phyloP scores from a whole-genome alignment of 2,329 filamentous ascomycete genomes.

The Magnaporthiopsis poae region DNA sequence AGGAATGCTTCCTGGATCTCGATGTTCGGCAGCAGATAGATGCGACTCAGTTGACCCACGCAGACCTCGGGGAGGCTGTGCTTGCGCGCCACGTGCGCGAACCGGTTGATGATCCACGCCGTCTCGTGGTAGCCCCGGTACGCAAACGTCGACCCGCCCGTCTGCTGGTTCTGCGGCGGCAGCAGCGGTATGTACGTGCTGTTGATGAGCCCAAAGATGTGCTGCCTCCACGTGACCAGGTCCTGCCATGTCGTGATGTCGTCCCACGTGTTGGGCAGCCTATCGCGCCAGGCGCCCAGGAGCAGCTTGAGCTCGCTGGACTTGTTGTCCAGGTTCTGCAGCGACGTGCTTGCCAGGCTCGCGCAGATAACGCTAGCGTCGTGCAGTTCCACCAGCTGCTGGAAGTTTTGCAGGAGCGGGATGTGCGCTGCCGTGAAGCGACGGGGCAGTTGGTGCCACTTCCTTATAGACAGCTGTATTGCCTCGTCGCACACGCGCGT shows the following conservation, averaged over 20 bases:
- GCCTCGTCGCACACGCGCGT: constrained; percentile 88
- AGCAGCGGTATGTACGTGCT: constrained; percentile 79
- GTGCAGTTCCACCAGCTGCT: constrained; percentile 91
- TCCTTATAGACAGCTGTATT: constrained; percentile 90
- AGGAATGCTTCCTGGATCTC: constrained; percentile 99
- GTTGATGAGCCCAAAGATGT: constrained; percentile 97
- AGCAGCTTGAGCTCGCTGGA: constrained; percentile 91
- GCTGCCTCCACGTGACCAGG: constrained; percentile 97
- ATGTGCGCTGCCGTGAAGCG: constrained; percentile 92
- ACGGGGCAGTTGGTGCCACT: constrained; percentile 96
- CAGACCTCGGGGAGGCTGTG: constrained; percentile 95
- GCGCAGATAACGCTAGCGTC: constrained; percentile 94
- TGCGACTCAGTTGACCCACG: constrained; percentile 90
- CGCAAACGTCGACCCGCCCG: constrained; percentile 84
- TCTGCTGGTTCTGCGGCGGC: constrained; percentile 68
- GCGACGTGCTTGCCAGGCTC: constrained; percentile 76
- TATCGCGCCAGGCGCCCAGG: constrained; percentile 87
- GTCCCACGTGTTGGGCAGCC: constrained; percentile 95
- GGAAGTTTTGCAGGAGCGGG: constrained; percentile 90
- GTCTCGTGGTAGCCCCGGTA: constrained; percentile 98
- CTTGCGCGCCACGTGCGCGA: constrained; percentile 93
- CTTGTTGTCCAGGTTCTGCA: constrained; percentile 80
- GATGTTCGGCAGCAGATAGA: constrained; percentile 97
- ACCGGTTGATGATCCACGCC: constrained; percentile 98
- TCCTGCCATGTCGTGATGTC: constrained; percentile 99